These are phyloP conservation scores for Periconia sp. DNA, from an alignment of 2,329 filamentous ascomycete genomes.

Conservation along the genomic window DNA sequence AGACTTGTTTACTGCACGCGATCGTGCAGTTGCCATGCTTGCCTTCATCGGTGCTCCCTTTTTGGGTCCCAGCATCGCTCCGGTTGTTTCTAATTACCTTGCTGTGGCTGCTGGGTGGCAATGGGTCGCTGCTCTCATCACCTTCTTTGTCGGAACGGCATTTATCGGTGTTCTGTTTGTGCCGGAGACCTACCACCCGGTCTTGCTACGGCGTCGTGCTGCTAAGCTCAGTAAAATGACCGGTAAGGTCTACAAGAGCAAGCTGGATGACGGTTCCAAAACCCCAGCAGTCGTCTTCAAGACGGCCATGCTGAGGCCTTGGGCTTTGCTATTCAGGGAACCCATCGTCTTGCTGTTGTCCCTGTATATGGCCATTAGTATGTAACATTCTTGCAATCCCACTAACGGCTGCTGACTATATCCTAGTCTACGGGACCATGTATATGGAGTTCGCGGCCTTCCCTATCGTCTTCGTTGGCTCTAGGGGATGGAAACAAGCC, in stretches of 20 bases:
- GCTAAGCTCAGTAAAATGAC: conserved; percentile 68
- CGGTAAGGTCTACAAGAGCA: conserved; percentile 50
- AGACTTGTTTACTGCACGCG: conserved; percentile 60
- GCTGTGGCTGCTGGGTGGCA: conserved; percentile 70
- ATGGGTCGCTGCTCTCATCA: conserved; percentile 72
- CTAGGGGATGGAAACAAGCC: conserved; percentile 58
- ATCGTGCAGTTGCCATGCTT: conserved; percentile 62
- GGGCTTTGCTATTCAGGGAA: conserved; percentile 60
- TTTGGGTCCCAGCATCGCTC: conserved; percentile 61
- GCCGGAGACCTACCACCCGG: conserved; percentile 81
- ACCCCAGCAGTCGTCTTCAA: conserved; percentile 55
- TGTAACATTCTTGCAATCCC: no score
- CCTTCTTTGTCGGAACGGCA: conserved; percentile 64
- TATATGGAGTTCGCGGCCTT: conserved; percentile 50
- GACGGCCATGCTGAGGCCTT: conserved; percentile 56
- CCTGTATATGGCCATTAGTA: conserved; percentile 12
- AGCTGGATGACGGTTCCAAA: background rate
- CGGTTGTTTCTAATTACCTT: conserved; percentile 65
- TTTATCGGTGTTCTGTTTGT: conserved; percentile 74
- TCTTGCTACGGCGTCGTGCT: conserved; percentile 69
- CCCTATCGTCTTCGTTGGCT: conserved; percentile 55
- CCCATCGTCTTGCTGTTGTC: conserved; percentile 45
- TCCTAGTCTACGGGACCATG: conserved; percentile 31
- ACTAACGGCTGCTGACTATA: background rate
- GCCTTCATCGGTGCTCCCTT: conserved; percentile 64